Evolutionary conservation across 2,329 filamentous ascomycete species (phyloP).

Genomic region (Dothistroma pini): DNA sequence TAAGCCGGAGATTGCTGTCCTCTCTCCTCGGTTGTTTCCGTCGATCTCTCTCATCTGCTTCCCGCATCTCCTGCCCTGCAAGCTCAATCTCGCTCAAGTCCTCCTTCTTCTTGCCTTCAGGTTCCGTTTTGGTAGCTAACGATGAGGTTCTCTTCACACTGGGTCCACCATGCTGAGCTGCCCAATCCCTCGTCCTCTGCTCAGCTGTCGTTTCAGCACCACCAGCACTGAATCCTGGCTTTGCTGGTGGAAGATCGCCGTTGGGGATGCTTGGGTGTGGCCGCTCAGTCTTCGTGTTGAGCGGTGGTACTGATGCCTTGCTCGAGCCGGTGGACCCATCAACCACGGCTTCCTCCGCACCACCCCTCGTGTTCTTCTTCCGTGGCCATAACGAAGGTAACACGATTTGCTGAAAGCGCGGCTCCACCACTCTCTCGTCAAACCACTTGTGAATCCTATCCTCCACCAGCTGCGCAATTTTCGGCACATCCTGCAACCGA

Average conservation of each 20-base stretch:
- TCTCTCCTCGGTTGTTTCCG: constrained; percentile 17
- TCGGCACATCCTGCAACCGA: constrained; percentile 78
- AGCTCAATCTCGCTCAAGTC: constrained; percentile 33
- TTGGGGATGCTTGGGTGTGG: neutral
- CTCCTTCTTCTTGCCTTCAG: constrained; percentile 24
- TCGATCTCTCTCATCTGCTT: constrained; percentile 31
- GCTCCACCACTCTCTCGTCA: constrained; percentile 80
- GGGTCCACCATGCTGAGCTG: constrained; percentile 27
- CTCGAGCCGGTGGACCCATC: constrained; percentile 31
- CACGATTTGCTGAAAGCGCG: constrained; percentile 81
- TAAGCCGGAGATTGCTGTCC: constrained; percentile 5
- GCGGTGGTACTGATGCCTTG: constrained; percentile 7
- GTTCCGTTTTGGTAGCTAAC: constrained; percentile 9
- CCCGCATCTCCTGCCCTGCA: constrained; percentile 34
- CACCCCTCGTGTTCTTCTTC: constrained; percentile 76
- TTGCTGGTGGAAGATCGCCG: constrained; percentile 8
- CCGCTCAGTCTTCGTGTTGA: constrained; percentile 17
- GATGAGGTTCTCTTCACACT: constrained; percentile 8
- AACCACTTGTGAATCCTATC: constrained; percentile 80
- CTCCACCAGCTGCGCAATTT: constrained; percentile 82
- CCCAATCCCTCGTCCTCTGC: constrained; percentile 36
- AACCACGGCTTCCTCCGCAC: constrained; percentile 54
- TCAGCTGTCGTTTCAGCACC: constrained; percentile 30
- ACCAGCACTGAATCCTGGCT: constrained; percentile 2
- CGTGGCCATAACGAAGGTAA: constrained; percentile 78